Evolutionary conservation across 768 basidiomycete genomes (phyloP), one percentile per base, ranked within the genome.

Genomic region (Hericium erinaceus): DNA sequence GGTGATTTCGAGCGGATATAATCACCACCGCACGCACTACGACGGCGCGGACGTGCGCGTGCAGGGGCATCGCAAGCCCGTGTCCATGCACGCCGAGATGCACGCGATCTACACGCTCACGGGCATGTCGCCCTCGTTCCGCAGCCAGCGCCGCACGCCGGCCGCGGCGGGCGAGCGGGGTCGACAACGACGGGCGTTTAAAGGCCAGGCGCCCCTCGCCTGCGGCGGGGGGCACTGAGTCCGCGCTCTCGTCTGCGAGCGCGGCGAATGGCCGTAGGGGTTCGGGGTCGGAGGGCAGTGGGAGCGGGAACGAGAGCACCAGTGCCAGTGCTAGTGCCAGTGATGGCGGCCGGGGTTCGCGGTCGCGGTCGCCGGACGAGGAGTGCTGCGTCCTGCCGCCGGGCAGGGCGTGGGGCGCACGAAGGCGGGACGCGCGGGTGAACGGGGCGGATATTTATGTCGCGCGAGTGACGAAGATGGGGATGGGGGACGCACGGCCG

Each of bases 11-110:
- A 72, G 72, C 8, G 80, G 80, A 13, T 74, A 75, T 59, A 82
- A 83, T 61, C 81, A 82, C 61, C 77, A 78, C 62, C 72, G 80
- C 39, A 71, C 80, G 24, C 77, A 78, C 57, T 81, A 81, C 63
- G 77, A 82, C 57, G 79, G 79, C 24, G 68, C 69, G 11, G 74
- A 77, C 49, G 64, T 70, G 28, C 63, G 57, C 40, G 70, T 68
- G 54, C 72, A 71, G 52, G 73, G 73, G 4, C 71, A 70, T 61
- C 71, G 74, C 53, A 78, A 74, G 72, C 71, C 71, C 26, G 69
- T 74, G n/a, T 74, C 73, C n/a, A 76, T 82, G 79, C 80, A 83
- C 61, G 80, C 81, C 2, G 79, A 81, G 69, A 82, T 82, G 82
- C 77, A 82, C 60, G 77, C 76, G 28, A 82, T 82, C 57, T 79